Conservation (phyloP, 2,329 filamentous ascomycete genomes). For the Talaromyces pinophilus region DNA sequence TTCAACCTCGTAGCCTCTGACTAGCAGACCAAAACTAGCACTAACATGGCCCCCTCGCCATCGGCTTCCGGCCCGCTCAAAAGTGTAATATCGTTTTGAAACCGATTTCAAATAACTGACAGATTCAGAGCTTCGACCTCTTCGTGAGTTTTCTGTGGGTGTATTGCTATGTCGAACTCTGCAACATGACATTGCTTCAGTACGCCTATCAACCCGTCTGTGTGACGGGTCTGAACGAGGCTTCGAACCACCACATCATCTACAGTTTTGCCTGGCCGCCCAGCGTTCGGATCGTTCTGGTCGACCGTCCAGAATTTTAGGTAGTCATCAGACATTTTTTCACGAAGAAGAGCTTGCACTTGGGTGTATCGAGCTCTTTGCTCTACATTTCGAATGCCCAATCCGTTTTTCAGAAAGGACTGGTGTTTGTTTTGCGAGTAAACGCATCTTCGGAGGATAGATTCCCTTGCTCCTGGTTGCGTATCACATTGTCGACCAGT, state of each 20-base stretch:
- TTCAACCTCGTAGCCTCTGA: conserved; percentile 3
- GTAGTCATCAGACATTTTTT: too few species aligned
- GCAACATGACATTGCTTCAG: conserved; percentile 13
- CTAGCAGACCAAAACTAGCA: conserved; percentile 2
- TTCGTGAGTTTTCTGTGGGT: neutral
- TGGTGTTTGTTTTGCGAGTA: too few species aligned
- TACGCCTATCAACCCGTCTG: conserved; percentile 2
- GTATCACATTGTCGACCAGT: too few species aligned
- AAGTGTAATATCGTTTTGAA: conserved; percentile 8
- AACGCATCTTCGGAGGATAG: too few species aligned
- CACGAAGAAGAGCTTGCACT: too few species aligned
- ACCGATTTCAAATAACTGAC: conserved; percentile 1
- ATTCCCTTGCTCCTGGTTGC: too few species aligned
- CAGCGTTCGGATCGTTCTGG: neutral
- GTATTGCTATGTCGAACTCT: conserved; percentile 12
- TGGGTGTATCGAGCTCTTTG: too few species aligned
- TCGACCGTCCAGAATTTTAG: neutral
- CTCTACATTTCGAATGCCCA: too few species aligned
- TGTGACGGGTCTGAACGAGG: conserved; percentile 7
- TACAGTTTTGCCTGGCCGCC: neutral
- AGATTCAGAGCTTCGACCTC: conserved; percentile 8
- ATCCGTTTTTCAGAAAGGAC: too few species aligned
- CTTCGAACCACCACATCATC: neutral
- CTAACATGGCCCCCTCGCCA: conserved; percentile 10
- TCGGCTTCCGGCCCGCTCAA: neutral